These are phyloP conservation scores for Cadophora luteo-olivacea DNA, from an alignment of 2,329 filamentous ascomycete genomes.

Conservation along the genomic window DNA sequence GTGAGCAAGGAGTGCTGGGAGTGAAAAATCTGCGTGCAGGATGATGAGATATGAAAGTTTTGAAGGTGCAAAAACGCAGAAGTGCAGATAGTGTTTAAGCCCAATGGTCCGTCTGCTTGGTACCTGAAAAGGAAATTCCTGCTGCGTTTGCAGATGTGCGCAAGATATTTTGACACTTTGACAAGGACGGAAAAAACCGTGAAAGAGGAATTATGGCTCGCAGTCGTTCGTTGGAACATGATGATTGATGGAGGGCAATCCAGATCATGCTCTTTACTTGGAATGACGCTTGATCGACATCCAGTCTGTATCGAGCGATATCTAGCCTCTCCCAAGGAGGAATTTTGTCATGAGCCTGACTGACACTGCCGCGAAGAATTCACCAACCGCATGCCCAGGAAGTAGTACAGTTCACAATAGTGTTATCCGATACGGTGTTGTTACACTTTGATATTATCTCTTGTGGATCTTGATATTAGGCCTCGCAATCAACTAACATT, in stretches of 20 bases:
- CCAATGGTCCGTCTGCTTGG: neutral
- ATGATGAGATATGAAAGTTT: neutral
- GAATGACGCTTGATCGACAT: neutral
- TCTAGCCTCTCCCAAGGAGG: neutral
- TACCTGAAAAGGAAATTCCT: slow-evolving; percentile 9
- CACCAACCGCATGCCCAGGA: neutral
- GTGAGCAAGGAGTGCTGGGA: neutral
- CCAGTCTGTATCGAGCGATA: neutral
- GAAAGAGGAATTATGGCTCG: neutral
- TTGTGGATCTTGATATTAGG: neutral
- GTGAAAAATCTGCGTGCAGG: slow-evolving; percentile 8
- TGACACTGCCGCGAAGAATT: neutral
- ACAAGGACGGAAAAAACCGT: neutral
- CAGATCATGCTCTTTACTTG: neutral
- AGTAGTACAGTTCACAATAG: neutral
- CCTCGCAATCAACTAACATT: neutral
- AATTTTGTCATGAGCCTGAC: neutral
- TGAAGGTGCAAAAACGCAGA: slow-evolving; percentile 12
- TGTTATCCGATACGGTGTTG: neutral
- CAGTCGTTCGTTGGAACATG: neutral
- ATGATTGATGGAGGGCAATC: slow-evolving; percentile 3
- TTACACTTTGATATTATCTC: slow-evolving; percentile 13
- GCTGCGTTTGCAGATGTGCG: slow-evolving; percentile 9
- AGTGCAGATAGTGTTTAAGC: neutral
- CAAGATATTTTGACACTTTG: neutral